These are phyloP conservation scores for Aspergillus candidus DNA, from an alignment of 2,329 filamentous ascomycete genomes.

Conservation along the genomic window DNA sequence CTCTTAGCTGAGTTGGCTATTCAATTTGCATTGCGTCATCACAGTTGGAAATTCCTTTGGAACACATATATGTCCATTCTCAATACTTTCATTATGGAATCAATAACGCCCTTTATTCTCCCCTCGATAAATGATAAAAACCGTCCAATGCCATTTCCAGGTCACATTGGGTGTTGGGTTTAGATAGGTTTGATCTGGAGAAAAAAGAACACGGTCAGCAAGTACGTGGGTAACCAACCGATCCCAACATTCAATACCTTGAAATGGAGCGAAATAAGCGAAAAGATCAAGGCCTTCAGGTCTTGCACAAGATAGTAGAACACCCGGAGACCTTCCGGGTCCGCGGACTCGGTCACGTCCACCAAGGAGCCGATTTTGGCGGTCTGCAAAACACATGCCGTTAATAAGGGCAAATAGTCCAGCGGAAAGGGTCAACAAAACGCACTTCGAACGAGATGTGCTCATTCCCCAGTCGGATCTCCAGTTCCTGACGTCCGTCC, in stretches of 20 bases:
- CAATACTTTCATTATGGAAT: conserved; percentile 14
- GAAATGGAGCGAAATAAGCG: conserved; percentile 92
- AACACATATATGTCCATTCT: not conserved
- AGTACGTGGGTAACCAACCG: conserved; percentile 1
- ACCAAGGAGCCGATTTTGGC: conserved; percentile 97
- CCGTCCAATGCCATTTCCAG: not conserved
- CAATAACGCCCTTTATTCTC: conserved; percentile 3
- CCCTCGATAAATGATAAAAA: not conserved
- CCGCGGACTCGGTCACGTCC: conserved; percentile 91
- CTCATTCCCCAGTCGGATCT: conserved; percentile 87
- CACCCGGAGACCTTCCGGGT: conserved; percentile 90
- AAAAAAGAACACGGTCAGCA: conserved; percentile 5
- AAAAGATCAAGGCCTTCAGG: conserved; percentile 93
- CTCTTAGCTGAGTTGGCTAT: too few species aligned
- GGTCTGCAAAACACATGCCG: conserved; percentile 53
- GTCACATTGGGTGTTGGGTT: conserved; percentile 7
- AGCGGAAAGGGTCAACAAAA: not conserved
- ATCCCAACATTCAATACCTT: conserved; percentile 52
- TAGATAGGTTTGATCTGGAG: conserved; percentile 49
- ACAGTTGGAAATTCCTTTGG: not conserved
- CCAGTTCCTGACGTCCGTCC: conserved; percentile 91
- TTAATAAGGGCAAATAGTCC: conserved; percentile 3
- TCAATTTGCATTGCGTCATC: conserved; percentile 7
- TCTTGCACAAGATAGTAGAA: conserved; percentile 99
- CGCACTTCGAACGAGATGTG: conserved; percentile 94